Base-by-base conservation (phyloP, 257 asterid species). In the Cordia subcordata region DNA sequence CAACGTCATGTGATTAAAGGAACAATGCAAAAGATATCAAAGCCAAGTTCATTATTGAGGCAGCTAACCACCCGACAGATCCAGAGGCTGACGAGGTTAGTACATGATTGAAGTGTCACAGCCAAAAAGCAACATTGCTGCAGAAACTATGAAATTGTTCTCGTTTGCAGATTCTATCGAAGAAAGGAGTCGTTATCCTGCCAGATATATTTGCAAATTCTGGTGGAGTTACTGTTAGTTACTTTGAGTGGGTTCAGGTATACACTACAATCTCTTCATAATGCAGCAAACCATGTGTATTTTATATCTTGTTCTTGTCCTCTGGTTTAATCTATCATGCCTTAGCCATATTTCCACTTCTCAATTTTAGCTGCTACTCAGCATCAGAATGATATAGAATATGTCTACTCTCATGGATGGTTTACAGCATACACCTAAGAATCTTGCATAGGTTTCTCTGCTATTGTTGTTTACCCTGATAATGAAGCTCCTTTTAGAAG, bases 191-290 rank as follows among this genome's bases (percentile, higher is more conserved):
- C 4, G 74, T 84, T 19, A 77, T 88, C 49, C 88, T 88, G 47
- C 95, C 95, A 42, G 96, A 86, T 63, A 80, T 88, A 60, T 82
- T 73, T 32, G 93, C 96, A 8, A 88, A 88, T 66, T 82, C 94
- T 0, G 95, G 96, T 8, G 95, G 93, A 5, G 93, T 87, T 8
- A 87, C 88, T 1, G 90, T 87, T 40, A 84, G 94, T 33, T 84
- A 88, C 63, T 88, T 88, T 17, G 96, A 88, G 74, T 88, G 95
- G 96, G 96, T 86, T 65, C 95, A 86, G 94, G 94, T 85, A 75
- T 18, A 16, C 13, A 12, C 44, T 32, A 13, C 44, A 23, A 4
- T 35, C 42, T 60, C 10, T 37, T 8, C 17, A 5, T 44, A 40
- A 14, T 11, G 27, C 19, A 11, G 14, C 8, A 15, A 63, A 27